Base-by-base conservation (phyloP, 139 green algal genomes). In the Gonium pectorale region DNA sequence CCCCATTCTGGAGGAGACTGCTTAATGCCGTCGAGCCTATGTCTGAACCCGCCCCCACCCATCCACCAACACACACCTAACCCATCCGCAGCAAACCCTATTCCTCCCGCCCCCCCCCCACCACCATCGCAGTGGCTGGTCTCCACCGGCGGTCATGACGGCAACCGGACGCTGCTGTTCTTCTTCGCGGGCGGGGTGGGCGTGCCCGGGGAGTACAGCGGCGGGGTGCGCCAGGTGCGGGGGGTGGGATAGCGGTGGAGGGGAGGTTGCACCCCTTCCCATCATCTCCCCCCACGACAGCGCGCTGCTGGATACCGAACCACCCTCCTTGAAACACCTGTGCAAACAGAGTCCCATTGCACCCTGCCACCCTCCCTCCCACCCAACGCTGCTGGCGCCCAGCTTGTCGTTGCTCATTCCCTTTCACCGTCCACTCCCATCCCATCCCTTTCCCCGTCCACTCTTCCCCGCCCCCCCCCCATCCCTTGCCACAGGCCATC, bases 111-210 rank as follows among this genome's bases (percentile, higher is more conserved):
- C 2, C 7, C 2, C 26, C 2, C 7, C 21, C 51, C 51, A 8
- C 51, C 51, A 59, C 51, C 5, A 15, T 59, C 22, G 17, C 78
- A 77, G 64, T 52, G 33, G 64, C 8, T 87, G 8, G 59, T 62
- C 37, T 21, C 37, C 8, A 83, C 69, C 5, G 52, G 56, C 29
- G 80, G 72, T 1, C 67, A 86, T 17, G 59, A 80, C 52, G 33
- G 13, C 49, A 60, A 77, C 44, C 72, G 73, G 5, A 77, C 31
- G 43, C 68, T 90, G 77, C 81, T 92, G 43, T 90, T 90, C 67
- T 89, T 87, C 85, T 90, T 89, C 70, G 85, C 81, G n/a, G 85
- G 85, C 5, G 77, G 69, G 27, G 72, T 90, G 11, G 77, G 60
- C 0, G n/a, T 80, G 3, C 64, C 74, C 19, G 51, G 33, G 8